A percentile compares a stretch with the other conserved stretches of the same genome.
Conservation (phyloP, 139 green algal genomes). For the Edaphochlamys debaryana region DNA sequence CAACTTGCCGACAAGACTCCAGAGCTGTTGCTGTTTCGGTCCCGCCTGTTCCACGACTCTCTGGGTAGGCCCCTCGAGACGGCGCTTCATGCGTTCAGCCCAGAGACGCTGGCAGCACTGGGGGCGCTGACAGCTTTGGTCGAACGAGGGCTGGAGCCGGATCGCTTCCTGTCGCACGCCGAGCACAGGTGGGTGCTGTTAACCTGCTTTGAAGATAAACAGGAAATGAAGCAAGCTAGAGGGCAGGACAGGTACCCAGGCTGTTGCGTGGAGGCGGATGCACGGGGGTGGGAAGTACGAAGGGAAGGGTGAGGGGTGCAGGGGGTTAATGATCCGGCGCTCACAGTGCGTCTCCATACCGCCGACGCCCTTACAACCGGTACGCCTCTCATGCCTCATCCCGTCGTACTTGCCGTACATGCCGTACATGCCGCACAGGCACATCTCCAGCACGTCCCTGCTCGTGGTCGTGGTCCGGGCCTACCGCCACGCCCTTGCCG, state of each 20-base stretch:
- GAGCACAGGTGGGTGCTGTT: slow-evolving; percentile 12
- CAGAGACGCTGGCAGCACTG: slow-evolving; percentile 7
- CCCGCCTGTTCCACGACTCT: slow-evolving; percentile 23
- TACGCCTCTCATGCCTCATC: too few relatives aligned
- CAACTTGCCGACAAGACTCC: not conserved
- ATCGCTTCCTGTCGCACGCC: slow-evolving; percentile 15
- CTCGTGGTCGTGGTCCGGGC: too few relatives aligned
- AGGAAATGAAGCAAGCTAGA: not conserved
- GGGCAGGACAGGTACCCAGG: too few relatives aligned
- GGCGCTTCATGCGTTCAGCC: not conserved
- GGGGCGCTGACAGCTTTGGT: slow-evolving; percentile 1
- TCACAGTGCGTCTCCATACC: too few relatives aligned
- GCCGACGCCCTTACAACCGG: too few relatives aligned
- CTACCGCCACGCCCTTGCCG: too few relatives aligned
- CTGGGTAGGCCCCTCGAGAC: slow-evolving; percentile 1
- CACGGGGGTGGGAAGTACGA: too few relatives aligned
- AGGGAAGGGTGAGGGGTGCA: too few relatives aligned
- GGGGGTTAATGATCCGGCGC: too few relatives aligned
- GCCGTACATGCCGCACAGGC: too few relatives aligned
- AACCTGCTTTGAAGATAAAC: slow-evolving; percentile 2
- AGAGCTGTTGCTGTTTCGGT: slow-evolving; percentile 32
- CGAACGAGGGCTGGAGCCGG: slow-evolving; percentile 8
- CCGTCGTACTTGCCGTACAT: too few relatives aligned
- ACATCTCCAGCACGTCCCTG: too few relatives aligned
- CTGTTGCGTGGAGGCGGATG: not conserved